Conservation (phyloP, 2,329 filamentous ascomycete genomes). For the Penicillium freii region DNA sequence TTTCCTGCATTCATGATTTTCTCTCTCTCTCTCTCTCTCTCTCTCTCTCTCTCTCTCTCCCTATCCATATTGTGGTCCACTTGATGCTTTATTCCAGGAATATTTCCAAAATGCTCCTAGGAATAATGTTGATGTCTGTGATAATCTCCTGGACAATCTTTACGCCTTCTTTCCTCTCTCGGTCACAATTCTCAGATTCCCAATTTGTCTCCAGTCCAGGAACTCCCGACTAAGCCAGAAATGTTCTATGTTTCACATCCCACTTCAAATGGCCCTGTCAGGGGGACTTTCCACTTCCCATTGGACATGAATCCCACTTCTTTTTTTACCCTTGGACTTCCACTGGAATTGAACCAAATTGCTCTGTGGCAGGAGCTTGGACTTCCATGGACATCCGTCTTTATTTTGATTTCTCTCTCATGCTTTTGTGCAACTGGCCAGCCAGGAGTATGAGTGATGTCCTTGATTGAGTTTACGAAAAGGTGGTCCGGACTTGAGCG, state of each 20-base stretch:
- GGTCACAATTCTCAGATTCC: slow-evolving; percentile 1
- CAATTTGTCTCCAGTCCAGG: slow-evolving; percentile 3
- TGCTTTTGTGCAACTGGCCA: slow-evolving; percentile 20
- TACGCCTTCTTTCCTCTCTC: slow-evolving; percentile 2
- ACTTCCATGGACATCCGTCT: slow-evolving; percentile 11
- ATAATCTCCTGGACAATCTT: slow-evolving; percentile 10
- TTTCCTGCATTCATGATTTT: slow-evolving; percentile 14
- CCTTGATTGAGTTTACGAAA: slow-evolving; percentile 27
- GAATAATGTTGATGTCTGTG: slow-evolving; percentile 19
- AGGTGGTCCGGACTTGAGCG: slow-evolving; percentile 27
- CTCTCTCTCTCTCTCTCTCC: slow-evolving; percentile 1
- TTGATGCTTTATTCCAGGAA: slow-evolving; percentile 19
- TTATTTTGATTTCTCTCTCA: slow-evolving; percentile 15
- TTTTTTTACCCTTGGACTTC: slow-evolving; percentile 11
- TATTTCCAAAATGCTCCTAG: slow-evolving; percentile 11
- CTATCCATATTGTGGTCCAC: slow-evolving; percentile 11
- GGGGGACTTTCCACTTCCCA: slow-evolving; percentile 1
- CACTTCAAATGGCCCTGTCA: slow-evolving; percentile 2
- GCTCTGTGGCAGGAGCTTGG: slow-evolving; percentile 6
- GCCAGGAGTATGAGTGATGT: slow-evolving; percentile 26
- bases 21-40: background rate
- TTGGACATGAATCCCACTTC: slow-evolving; percentile 8
- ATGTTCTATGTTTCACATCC: slow-evolving; percentile 5
- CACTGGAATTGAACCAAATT: slow-evolving; percentile 11
- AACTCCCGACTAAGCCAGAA: background rate